phyloP scores from a whole-genome alignment of 257 asterid species.

The Nicotiana knightiana region DNA sequence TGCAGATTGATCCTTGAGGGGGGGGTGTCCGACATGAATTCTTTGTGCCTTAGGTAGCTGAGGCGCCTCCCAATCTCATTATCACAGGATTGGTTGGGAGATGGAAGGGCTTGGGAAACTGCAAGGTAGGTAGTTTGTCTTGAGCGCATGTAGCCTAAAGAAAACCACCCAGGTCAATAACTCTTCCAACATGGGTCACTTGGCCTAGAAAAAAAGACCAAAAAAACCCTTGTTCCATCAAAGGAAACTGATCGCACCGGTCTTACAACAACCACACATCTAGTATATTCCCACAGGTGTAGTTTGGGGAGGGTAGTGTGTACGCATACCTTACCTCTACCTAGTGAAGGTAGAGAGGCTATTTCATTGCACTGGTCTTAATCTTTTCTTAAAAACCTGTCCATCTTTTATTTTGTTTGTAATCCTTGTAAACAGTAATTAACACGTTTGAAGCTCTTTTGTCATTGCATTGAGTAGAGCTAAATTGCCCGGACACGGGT shows the following conservation, averaged over 20 bases:
- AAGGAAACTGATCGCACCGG: background rate
- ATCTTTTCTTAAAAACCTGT: background rate
- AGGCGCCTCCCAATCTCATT: background rate
- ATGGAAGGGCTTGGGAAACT: background rate
- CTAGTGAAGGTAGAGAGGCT: too few relatives aligned
- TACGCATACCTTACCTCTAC: too few relatives aligned
- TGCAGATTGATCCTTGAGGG: background rate
- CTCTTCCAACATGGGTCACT: background rate
- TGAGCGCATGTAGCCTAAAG: background rate
- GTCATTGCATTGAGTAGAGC: too few relatives aligned
- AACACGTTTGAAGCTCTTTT: background rate
- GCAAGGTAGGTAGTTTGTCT: background rate
- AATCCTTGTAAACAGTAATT: background rate
- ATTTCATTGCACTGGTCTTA: background rate
- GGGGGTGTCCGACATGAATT: background rate
- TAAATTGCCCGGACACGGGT: too few relatives aligned
- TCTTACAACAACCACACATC: too few relatives aligned
- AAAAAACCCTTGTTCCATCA: background rate
- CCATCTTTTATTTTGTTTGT: background rate
- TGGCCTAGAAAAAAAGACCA: background rate
- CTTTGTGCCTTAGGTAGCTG: background rate
- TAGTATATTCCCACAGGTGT: too few relatives aligned
- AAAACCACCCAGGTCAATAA: background rate
- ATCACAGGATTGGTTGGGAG: background rate
- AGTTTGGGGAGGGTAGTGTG: too few relatives aligned